Evolutionary conservation across 345 rosid species (phyloP).

Genomic region (Cochlearia excelsa): DNA sequence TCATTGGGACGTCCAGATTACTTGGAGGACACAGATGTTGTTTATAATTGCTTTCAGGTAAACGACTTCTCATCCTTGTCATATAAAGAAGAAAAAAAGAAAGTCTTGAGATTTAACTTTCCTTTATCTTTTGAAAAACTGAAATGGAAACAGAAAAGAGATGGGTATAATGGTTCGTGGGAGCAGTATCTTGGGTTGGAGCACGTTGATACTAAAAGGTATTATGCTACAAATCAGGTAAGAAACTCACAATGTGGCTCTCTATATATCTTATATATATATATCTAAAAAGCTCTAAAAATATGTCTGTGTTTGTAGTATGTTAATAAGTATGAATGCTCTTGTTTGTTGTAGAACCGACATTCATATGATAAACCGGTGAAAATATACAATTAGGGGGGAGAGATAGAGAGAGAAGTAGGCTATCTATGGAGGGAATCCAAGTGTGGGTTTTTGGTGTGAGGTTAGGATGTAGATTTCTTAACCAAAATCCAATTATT

Average conservation of each 20-base stretch:
- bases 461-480: not conserved
- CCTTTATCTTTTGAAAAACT: not conserved
- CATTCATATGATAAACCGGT: not conserved
- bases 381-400: not conserved
- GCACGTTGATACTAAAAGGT: conserved; percentile 81
- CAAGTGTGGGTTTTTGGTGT: not conserved
- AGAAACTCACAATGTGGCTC: not conserved
- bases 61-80: not conserved
- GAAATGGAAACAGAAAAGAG: conserved; percentile 48
- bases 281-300: too few relatives aligned
- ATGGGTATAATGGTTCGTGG: conserved; percentile 24
- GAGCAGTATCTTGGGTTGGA: conserved; percentile 16
- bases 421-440: not conserved
- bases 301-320: not conserved
- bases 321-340: not conserved
- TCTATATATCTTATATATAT: too few relatives aligned
- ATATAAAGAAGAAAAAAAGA: not conserved
- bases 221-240: conserved; percentile 79
- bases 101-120: not conserved
- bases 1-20: conserved; percentile 91
- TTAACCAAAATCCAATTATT: too few relatives aligned
- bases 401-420: not conserved
- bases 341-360: not conserved
- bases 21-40: conserved; percentile 68
- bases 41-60: conserved; percentile 85